Base-by-base conservation (phyloP, 495 filamentous ascomycete species). In the Symbiotaphrina buchneri region DNA sequence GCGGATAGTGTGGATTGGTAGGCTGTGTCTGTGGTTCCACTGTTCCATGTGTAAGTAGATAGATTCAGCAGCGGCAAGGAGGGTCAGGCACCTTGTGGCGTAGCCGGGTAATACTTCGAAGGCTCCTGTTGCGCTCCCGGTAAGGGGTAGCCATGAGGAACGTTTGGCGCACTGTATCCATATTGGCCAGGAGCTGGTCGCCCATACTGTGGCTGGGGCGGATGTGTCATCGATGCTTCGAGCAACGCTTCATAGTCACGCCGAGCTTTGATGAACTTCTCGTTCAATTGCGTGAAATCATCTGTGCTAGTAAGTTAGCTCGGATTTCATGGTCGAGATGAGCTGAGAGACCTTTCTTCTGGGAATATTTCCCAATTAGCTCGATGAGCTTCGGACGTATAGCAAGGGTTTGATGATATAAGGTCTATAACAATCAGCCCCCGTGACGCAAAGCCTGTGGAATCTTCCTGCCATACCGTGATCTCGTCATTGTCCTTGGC, bases 251-350 rank as follows among this genome's bases (percentile, higher is more conserved):
- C 87, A 49, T 95, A 97, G 47, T 95, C 87, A 41, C 85, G 67
- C 35, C 87, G 71, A 7, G 87, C 87, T 53, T 97, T 97, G 59
- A 97, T 95, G 51, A 97, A 97, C 49, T 95, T 95, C 43, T 97
- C 87, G 47, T 97, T 97, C 25, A 97, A 64, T 44, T 92, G 82
- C 2, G 85, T 92, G 46, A 97, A 94, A 45, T 97, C 87, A 53
- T 97, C 83, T 93, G 37, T 14, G 27, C 46, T 16, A 44, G 28
- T 4, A 17, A n/a, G 27, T 37, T 13, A 40, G 26, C 23, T 31
- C 45, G 30, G 1, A 14, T n/a, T n/a, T n/a, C n/a, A n/a, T n/a
- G n/a, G 28, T 8, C 18, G 0, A 33, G 24, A 10, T 10, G n/a
- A 18, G 8, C 8, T 14, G 4, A 28, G 44, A 34, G 58, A 87